Evolutionary conservation across 441 rosid genomes (phyloP).

Genomic region (Kokia cookei): DNA sequence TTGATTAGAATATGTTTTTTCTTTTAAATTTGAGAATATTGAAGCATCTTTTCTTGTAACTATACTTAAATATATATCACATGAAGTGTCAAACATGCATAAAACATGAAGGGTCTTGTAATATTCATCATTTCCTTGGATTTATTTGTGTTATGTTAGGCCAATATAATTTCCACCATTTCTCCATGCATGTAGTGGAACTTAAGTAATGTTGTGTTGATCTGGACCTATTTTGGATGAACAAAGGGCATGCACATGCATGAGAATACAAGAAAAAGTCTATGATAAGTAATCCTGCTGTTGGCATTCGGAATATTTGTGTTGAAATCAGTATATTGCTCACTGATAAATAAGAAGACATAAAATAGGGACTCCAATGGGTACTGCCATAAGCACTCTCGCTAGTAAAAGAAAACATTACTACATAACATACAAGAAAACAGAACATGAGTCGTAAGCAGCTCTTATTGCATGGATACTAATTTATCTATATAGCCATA

Average conservation of each 20-base stretch:
- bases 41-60: no score
- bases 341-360: not conserved
- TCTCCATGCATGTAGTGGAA: not conserved
- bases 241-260: not conserved
- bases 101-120: no score
- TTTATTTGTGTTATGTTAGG: not conserved
- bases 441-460: not conserved
- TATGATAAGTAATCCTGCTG: not conserved
- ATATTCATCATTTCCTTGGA: no score
- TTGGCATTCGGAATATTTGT: not conserved
- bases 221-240: not conserved
- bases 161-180: not conserved
- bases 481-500: not conserved
- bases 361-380: not conserved
- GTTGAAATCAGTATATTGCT: not conserved
- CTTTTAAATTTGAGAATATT: no score
- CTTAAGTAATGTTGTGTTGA: not conserved
- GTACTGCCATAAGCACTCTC: not conserved
- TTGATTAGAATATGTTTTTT: no score
- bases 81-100: no score
- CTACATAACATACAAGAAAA: not conserved
- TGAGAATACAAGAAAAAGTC: not conserved
- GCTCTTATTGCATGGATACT: slow-evolving; percentile 9
- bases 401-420: not conserved
- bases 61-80: no score